Evolutionary conservation across 1,139 yeast species (phyloP).

Genomic region (Pneumocystis oryctolagi): DNA sequence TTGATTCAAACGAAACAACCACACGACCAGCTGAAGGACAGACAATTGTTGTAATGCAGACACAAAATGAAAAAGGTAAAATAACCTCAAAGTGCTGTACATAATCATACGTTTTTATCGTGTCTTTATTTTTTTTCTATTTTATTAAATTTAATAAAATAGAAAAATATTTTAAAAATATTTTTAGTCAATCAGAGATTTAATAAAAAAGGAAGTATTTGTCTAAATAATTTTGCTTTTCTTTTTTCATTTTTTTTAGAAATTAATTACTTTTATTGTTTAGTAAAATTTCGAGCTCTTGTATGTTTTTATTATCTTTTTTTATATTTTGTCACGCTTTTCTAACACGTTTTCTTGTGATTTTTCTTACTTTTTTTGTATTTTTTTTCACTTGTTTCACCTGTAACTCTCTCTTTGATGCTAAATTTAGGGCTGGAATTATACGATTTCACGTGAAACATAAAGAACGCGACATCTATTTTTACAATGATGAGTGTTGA

Average conservation of each 20-base stretch:
- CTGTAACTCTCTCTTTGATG: conserved; percentile 6
- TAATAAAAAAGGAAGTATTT: neutral
- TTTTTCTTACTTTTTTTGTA: neutral
- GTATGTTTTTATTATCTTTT: neutral
- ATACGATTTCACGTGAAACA: neutral
- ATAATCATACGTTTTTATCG: neutral
- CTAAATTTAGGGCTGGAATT: neutral
- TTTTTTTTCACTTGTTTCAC: neutral
- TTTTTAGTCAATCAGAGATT: neutral
- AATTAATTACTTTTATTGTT: neutral
- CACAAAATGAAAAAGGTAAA: conserved; percentile 53
- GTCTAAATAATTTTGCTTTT: neutral
- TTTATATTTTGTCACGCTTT: neutral
- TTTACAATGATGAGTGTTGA: neutral
- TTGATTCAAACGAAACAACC: conserved; percentile 49
- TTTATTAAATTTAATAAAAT: neutral
- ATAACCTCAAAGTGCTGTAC: conserved; percentile 46
- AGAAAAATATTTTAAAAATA: neutral
- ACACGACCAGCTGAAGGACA: conserved; percentile 59
- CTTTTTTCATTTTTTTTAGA: neutral
- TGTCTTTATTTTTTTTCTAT: neutral
- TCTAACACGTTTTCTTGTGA: neutral
- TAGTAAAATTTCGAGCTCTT: neutral
- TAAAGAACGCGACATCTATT: neutral
- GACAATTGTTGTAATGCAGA: conserved; percentile 83